Percentiles rank a stretch among this genome's conserved stretches.
These are phyloP conservation scores for Triadica sebifera DNA, from an alignment of 345 rosid genomes.

Conservation along the genomic window DNA sequence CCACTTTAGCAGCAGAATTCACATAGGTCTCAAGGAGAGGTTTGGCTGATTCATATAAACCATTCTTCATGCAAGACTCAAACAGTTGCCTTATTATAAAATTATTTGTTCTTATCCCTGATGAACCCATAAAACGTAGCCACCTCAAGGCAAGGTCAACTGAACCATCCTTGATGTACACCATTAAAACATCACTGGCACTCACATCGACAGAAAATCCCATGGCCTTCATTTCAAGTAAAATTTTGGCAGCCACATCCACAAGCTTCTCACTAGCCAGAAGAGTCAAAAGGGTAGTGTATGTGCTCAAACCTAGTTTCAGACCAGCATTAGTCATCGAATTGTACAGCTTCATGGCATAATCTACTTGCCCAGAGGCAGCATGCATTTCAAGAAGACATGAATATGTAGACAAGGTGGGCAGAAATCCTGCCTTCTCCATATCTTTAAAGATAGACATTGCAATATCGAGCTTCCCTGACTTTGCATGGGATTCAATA, in stretches of 20 bases:
- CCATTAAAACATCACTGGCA: conserved; percentile 95
- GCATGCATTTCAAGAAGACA: conserved; percentile 96
- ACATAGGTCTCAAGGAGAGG: conserved; percentile 89
- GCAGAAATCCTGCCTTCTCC: conserved; percentile 94
- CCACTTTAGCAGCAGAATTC: conserved; percentile 80
- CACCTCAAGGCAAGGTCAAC: conserved; percentile 87
- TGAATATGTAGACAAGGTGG: conserved; percentile 88
- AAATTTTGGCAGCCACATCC: conserved; percentile 88
- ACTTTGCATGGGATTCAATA: conserved; percentile 89
- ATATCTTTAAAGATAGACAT: conserved; percentile 77
- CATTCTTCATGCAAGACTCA: conserved; percentile 92
- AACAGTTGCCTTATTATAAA: conserved; percentile 91
- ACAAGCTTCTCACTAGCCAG: conserved; percentile 88
- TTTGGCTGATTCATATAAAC: conserved; percentile 77
- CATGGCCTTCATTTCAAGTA: conserved; percentile 95
- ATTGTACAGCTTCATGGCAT: conserved; percentile 89
- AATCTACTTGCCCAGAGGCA: conserved; percentile 84
- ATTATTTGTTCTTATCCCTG: conserved; percentile 85
- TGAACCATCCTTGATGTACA: conserved; percentile 89
- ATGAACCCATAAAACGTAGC: conserved; percentile 94
- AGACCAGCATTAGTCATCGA: conserved; percentile 91
- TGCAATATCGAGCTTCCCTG: conserved; percentile 94
- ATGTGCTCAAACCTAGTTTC: conserved; percentile 88
- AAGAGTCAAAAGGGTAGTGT: conserved; percentile 69
- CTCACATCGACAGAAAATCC: conserved; percentile 88